These are phyloP conservation scores for Coix lacrymajobi DNA, from an alignment of 176 grass and related monocot species.

Conservation along the genomic window DNA sequence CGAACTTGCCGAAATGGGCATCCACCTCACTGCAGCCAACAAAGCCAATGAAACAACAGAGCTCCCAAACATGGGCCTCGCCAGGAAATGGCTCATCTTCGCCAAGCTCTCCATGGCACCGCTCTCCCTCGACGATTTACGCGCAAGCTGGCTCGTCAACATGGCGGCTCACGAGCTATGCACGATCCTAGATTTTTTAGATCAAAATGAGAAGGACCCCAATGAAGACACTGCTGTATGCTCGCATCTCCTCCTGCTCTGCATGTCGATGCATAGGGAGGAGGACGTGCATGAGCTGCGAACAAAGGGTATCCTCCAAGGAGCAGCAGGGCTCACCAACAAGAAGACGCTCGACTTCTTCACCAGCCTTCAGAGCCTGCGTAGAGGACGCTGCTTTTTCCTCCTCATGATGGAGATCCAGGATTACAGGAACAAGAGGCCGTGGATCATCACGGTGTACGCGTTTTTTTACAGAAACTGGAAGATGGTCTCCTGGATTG, in stretches of 20 bases:
- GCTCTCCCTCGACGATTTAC: too few relatives aligned
- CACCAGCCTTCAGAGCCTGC: background rate
- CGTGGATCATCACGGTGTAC: background rate
- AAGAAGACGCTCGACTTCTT: background rate
- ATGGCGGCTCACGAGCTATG: too few relatives aligned
- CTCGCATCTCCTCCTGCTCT: background rate
- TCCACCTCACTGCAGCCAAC: too few relatives aligned
- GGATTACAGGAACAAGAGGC: background rate
- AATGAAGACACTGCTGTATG: background rate
- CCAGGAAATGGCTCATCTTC: too few relatives aligned
- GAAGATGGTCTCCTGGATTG: background rate
- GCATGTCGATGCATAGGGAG: too few relatives aligned
- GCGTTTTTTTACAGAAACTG: accelerated
- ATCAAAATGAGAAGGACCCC: too few relatives aligned
- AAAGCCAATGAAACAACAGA: too few relatives aligned
- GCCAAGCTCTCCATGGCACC: too few relatives aligned
- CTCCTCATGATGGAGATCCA: background rate
- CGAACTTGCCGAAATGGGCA: too few relatives aligned
- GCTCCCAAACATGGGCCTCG: too few relatives aligned
- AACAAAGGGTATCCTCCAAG: background rate
- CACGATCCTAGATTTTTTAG: too few relatives aligned
- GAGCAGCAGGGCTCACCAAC: background rate
- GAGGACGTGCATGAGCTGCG: background rate
- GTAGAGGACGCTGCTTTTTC: background rate
- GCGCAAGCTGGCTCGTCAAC: too few relatives aligned